Base-by-base conservation (phyloP, 2,329 filamentous ascomycete species). In the Thelonectria olida region DNA sequence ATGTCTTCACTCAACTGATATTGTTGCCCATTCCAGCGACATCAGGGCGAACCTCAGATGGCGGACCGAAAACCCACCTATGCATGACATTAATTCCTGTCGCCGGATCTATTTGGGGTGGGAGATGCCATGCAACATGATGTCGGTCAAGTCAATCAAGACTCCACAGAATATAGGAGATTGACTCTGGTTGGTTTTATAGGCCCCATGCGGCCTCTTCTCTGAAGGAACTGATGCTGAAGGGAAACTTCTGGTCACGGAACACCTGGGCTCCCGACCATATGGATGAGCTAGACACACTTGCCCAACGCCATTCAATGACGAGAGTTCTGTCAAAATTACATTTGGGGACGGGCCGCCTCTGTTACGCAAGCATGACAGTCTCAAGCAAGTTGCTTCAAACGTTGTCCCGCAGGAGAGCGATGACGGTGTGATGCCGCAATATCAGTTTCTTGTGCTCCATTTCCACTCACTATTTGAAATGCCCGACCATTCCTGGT, bases 41-140 rank as follows among this genome's bases (percentile, higher is more conserved):
- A 42, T 42, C 36, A 44, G 54, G 49, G 34, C 34, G 28, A 39
- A 49, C 28, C 12, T 31, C 17, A 22, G 44, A 36, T 58, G 23
- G 53, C 55, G 41, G 15, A 22, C 19, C 19, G 25, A 13, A 44
- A 27, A 54, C 22, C 34, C 36, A 34, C 27, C 36, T 36, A 17
- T 36, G 38, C 54, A 57, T 31, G 39, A 31, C 53, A 27, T 42
- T 10, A n/a, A 45, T 31, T 51, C 54, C 39, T 36, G 27, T 25
- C 6, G 17, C 36, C 12, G 45, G 28, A 27, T 50, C 51, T 34
- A 27, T 27, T 22, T 54, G 41, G 27, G 17, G n/a, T 45, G 13
- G n/a, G 44, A 48, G 31, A 54, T 60, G 50, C 38, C 25, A 50
- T 60, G 51, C 50, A 20, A 54, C 44, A 54, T 22, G 22, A 49